Evolutionary conservation across 352 stramenopile genomes (phyloP).

Genomic region (Phytophthora vignae): DNA sequence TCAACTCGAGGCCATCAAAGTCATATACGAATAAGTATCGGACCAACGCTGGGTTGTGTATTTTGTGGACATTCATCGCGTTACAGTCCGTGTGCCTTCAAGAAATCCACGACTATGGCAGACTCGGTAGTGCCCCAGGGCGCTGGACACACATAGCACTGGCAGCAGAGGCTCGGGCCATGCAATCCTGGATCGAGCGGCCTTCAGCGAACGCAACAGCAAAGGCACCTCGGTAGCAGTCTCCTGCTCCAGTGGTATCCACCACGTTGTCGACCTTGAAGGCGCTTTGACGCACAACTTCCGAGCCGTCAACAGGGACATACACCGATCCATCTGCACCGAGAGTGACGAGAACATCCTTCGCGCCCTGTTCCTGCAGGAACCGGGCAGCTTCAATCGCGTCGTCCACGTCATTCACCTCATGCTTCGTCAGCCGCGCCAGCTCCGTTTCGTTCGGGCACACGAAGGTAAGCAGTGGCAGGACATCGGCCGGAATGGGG

Average conservation of each 20-base stretch:
- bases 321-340: constrained; percentile 67
- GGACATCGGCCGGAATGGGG: constrained; percentile 48
- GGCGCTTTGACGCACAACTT: constrained; percentile 46
- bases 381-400: constrained; percentile 50
- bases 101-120: constrained; percentile 47
- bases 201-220: constrained; percentile 57
- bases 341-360: constrained; percentile 68
- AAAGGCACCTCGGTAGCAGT: constrained; percentile 76
- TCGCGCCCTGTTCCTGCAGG: constrained; percentile 51
- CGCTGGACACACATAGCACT: constrained; percentile 68
- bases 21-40: constrained; percentile 5
- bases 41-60: neutral
- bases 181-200: constrained; percentile 47
- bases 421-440: constrained; percentile 38
- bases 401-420: constrained; percentile 47
- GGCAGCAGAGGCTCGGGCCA: constrained; percentile 55
- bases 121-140: constrained; percentile 66
- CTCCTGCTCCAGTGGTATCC: constrained; percentile 74
- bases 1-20: constrained; percentile 28
- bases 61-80: neutral
- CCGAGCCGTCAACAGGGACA: constrained; percentile 37
- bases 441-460: constrained; percentile 81
- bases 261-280: constrained; percentile 63
- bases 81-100: constrained; percentile 22
- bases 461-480: constrained; percentile 58